Conservation (phyloP, 2,329 filamentous ascomycete species). For the Aspergillus sp. region DNA sequence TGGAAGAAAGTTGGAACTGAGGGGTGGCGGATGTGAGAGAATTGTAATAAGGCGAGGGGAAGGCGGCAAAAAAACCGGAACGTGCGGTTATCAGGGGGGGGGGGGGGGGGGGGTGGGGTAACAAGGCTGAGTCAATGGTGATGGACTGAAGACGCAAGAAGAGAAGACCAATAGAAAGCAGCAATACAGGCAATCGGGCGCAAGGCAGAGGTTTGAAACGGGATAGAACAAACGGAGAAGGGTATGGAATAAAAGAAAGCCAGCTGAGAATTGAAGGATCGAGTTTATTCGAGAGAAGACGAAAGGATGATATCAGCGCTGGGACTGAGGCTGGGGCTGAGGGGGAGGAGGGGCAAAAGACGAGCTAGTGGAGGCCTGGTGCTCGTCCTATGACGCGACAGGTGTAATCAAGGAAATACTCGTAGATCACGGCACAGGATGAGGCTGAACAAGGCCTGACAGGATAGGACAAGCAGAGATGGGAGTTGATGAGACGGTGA, state of each 20-base stretch:
- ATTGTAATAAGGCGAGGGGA: slow-evolving; percentile 2
- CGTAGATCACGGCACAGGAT: not conserved
- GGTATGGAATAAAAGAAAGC: not conserved
- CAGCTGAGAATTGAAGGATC: not conserved
- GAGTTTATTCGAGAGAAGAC: not conserved
- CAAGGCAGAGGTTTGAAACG: slow-evolving; percentile 2
- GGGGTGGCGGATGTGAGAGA: slow-evolving; percentile 2
- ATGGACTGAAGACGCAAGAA: not conserved
- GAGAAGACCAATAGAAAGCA: not conserved
- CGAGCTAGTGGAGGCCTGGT: not conserved
- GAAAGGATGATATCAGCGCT: slow-evolving; percentile 8
- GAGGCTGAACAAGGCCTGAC: not conserved
- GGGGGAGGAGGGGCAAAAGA: slow-evolving; percentile 9
- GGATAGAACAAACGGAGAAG: not conserved
- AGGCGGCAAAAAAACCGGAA: slow-evolving; percentile 1
- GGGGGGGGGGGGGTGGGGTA: slow-evolving; percentile 10
- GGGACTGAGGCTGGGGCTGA: not conserved
- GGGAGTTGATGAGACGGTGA: slow-evolving; percentile 1
- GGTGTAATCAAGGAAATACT: slow-evolving; percentile 4
- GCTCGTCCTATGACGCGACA: slow-evolving; percentile 3
- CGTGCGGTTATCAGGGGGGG: not conserved
- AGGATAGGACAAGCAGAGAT: not conserved
- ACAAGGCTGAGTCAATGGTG: slow-evolving; percentile 14
- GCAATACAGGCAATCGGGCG: not conserved
- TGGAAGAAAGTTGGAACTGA: slow-evolving; percentile 3